A percentile compares a stretch with the other conserved stretches of the same genome.
Evolutionary conservation across 352 stramenopile genomes (phyloP).

Genomic region (Hyaloperonospora brassicae): DNA sequence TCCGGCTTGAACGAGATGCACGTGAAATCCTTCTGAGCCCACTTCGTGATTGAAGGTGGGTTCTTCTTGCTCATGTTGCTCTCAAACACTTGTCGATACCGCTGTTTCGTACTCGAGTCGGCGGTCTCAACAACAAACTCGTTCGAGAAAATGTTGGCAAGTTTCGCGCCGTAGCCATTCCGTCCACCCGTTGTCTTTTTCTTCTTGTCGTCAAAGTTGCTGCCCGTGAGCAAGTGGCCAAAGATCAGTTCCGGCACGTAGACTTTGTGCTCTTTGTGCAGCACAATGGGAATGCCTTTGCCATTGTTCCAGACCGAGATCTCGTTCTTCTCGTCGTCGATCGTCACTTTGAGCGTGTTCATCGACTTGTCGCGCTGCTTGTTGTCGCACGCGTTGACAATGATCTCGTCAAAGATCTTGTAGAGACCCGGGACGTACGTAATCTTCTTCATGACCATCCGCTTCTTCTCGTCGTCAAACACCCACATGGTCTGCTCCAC

Average conservation of each 20-base stretch:
- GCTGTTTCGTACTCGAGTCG: constrained; percentile 87
- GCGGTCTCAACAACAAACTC: constrained; percentile 98
- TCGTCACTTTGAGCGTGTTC: constrained; percentile 91
- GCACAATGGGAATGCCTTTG: constrained; percentile 93
- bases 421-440: constrained; percentile 94
- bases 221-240: constrained; percentile 95
- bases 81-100: constrained; percentile 89
- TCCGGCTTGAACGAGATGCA: constrained; percentile 96
- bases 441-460: constrained; percentile 90
- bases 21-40: constrained; percentile 87
- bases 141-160: constrained; percentile 99
- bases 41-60: constrained; percentile 80
- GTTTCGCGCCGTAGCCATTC: constrained; percentile 97
- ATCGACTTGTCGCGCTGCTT: constrained; percentile 98
- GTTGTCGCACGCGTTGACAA: constrained; percentile 99
- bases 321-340: constrained; percentile 85
- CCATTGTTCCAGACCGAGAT: constrained; percentile 98
- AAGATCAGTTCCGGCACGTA: constrained; percentile 98
- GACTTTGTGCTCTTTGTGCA: constrained; percentile 96
- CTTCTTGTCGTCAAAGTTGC: constrained; percentile 97
- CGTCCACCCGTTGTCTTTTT: constrained; percentile 92
- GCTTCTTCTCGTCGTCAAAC: constrained; percentile 83
- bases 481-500: constrained; percentile 90
- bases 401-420: constrained; percentile 99
- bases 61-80: constrained; percentile 93